Evolutionary conservation across 1,284 basidiomycete species (phyloP).

Genomic region (Rhodotorula sp.): DNA sequence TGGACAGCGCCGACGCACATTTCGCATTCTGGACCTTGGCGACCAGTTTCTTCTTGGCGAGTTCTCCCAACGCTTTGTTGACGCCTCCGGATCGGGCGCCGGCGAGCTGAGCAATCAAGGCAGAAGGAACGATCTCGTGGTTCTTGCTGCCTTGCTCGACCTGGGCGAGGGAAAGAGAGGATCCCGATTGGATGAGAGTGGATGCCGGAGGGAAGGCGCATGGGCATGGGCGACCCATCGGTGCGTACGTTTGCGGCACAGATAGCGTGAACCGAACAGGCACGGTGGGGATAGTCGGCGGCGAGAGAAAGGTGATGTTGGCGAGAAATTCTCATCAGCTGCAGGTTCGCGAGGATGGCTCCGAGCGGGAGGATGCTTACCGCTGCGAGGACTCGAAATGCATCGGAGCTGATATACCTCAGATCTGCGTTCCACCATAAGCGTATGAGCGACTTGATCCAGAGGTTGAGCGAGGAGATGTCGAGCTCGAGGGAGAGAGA

Average conservation of each 20-base stretch:
- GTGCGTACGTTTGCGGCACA: too few species aligned
- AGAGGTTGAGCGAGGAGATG: background rate
- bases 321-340: background rate
- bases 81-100: conserved; percentile 86
- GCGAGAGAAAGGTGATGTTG: background rate
- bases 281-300: background rate
- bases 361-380: conserved; percentile 53
- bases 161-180: conserved; percentile 52
- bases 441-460: conserved; percentile 17
- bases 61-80: conserved; percentile 84
- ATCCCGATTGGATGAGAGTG: background rate
- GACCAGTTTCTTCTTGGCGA: conserved; percentile 89
- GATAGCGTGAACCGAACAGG: background rate
- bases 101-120: conserved; percentile 86
- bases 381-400: conserved; percentile 91
- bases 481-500: background rate
- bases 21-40: conserved; percentile 86
- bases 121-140: conserved; percentile 89
- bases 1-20: conserved; percentile 58
- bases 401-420: conserved; percentile 86
- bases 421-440: conserved; percentile 97
- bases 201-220: background rate
- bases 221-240: background rate
- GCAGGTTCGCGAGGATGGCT: background rate
- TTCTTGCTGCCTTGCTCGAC: conserved; percentile 98